Evolutionary conservation across 2,329 filamentous ascomycete genomes (phyloP), one percentile per base, ranked within the genome.

Genomic region (Bisporella sp.): DNA sequence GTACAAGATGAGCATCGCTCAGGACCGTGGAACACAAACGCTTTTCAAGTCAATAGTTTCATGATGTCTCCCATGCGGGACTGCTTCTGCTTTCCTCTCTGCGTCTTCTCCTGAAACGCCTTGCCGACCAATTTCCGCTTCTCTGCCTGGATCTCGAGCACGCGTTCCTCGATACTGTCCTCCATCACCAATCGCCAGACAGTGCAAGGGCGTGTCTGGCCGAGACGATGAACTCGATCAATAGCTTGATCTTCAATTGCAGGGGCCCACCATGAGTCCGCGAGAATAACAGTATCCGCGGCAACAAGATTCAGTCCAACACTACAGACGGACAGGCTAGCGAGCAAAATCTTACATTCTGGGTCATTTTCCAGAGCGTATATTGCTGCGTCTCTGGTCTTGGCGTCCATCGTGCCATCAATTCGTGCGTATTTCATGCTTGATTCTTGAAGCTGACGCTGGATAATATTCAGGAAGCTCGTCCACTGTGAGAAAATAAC

Each of bases 171-270:
- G 5, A 96, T 82, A 6, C 80, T 87, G 1, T 75, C 79, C 59
- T 95, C 86, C 71, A 95, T 85, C 1, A 96, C 80, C 7, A 96
- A 72, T 44, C 89, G 75, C 74, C 89, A 93, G 1, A 95, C 84
- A 1, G 81, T 90, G 0, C 85, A 90, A 54, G 84, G 78, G 37
- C 86, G 78, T 56, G 77, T 91, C 70, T 96, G 91, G 0, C 90
- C 90, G 0, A 96, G 74, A 0, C 90, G 78, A 64, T 96, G 88
- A 5, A 96, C 89, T 4, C 90, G 84, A 64, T 96, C 90, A 3
- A 95, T 78, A 4, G 91, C 91, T 65, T 96, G 90, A 59, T 95
- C 89, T 67, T 96, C 90, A 49, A 96, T 93, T 1, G 89, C 89
- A 0, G 90, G 90, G 1, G 90, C 89, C 87, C 90, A 96, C 90